Evolutionary conservation across 2,329 filamentous ascomycete species (phyloP).

Genomic region (Kalmusia sp.): DNA sequence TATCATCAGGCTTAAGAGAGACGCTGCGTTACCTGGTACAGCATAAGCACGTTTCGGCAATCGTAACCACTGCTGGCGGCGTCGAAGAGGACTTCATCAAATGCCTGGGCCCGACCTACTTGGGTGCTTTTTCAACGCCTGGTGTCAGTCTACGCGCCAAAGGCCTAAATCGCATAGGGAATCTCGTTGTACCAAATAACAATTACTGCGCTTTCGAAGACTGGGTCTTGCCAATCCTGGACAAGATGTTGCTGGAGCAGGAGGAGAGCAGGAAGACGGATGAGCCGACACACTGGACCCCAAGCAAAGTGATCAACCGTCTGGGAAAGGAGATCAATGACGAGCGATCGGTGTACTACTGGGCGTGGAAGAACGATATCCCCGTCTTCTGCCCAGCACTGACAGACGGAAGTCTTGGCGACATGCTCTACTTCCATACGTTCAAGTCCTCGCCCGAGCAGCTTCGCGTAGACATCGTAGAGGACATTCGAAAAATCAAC

Average conservation of each 20-base stretch:
- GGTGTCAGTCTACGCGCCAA: constrained; percentile 81
- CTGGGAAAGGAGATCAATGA: constrained; percentile 94
- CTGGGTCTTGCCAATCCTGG: constrained; percentile 95
- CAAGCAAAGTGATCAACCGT: constrained; percentile 87
- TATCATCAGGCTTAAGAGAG: constrained; percentile 92
- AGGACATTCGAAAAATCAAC: constrained; percentile 93
- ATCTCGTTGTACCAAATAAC: constrained; percentile 92
- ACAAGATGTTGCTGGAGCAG: constrained; percentile 92
- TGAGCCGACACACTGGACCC: constrained; percentile 86
- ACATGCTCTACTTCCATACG: constrained; percentile 99
- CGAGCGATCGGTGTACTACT: constrained; percentile 91
- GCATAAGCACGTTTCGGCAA: constrained; percentile 88
- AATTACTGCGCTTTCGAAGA: constrained; percentile 99
- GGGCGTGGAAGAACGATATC: constrained; percentile 96
- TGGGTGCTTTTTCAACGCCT: constrained; percentile 80
- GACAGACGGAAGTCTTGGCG: constrained; percentile 92
- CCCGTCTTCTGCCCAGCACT: constrained; percentile 96
- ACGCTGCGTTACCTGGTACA: constrained; percentile 91
- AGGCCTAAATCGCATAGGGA: constrained; percentile 94
- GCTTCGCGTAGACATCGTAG: constrained; percentile 87
- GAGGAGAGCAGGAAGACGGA: constrained; percentile 74
- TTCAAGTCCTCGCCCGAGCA: constrained; percentile 86
- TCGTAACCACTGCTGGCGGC: constrained; percentile 94
- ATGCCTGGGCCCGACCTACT: constrained; percentile 91
- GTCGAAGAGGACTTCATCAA: constrained; percentile 99